Evolutionary conservation across 495 filamentous ascomycete genomes (phyloP), one percentile per base, ranked within the genome.

Genomic region (Penicillium pulvis): DNA sequence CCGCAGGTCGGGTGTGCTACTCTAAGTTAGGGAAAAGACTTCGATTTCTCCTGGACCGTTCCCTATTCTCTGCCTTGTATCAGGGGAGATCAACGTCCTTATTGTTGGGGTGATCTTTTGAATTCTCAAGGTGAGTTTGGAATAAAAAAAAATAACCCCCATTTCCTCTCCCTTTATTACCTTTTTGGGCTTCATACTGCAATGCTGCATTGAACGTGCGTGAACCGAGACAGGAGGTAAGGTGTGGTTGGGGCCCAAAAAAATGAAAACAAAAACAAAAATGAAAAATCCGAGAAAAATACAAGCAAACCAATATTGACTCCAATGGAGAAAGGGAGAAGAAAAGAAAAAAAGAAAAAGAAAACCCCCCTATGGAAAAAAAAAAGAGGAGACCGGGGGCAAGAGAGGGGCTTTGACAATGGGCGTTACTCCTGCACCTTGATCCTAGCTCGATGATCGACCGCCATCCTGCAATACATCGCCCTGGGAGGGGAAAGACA

Each of bases 381-480:
- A 3, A 45, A 45, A 47, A 12, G 20, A 47, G 44, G 44, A 47
- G 44, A 47, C 20, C 19, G 49, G 28, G 35, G 28, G 31, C n/a
- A 52, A 41, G 17, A 52, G 49, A 36, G 57, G 63, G 60, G 59
- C 64, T 60, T 64, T 61, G 60, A 60, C 58, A 64, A 56, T 63
- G 43, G 35, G 35, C 35, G 49, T 41, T 20, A 36, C 46, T 24
- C 26, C 71, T 72, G 65, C 63, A 63, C 60, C 67, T 68, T 60
- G 62, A 70, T 62, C 62, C 65, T 68, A 71, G 71, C 65, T 71
- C 70, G 59, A 73, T 75, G 75, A 78, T 78, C 75, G 72, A 69
- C 75, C 70, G 63, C 70, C 70, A 72, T 75, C 68, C 71, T 77
- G 75, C 75, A 75, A 77, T 75, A 74, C 73, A 60, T 74, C 67